Conservation (phyloP, 1,139 yeast genomes). For the Magnusiomyces paraingens region DNA sequence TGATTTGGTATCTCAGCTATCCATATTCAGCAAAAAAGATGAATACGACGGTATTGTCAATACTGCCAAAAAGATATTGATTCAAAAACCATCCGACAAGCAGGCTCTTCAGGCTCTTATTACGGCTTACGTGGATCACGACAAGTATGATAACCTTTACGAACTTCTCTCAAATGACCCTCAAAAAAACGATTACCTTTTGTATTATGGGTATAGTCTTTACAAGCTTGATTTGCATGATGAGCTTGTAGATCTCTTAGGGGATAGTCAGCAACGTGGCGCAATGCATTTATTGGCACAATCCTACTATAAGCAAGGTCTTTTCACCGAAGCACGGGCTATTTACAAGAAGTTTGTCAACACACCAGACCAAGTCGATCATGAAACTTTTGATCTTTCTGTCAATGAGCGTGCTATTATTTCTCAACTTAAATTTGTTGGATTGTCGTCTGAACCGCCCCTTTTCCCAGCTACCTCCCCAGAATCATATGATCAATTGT, state of each 20-base stretch:
- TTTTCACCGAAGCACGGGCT: constrained; percentile 46
- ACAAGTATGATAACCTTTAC: constrained; percentile 54
- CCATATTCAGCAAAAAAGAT: constrained; percentile 41
- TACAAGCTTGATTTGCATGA: constrained; percentile 58
- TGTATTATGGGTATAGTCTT: constrained; percentile 60
- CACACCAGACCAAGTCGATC: constrained; percentile 18
- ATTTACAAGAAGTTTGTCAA: constrained; percentile 47
- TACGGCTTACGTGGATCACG: constrained; percentile 67
- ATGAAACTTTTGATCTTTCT: constrained; percentile 50
- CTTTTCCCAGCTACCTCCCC: constrained; percentile 18
- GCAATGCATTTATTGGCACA: constrained; percentile 78
- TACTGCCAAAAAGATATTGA: constrained; percentile 39
- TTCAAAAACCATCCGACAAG: constrained; percentile 41
- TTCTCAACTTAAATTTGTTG: constrained; percentile 40
- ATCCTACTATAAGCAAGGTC: constrained; percentile 61
- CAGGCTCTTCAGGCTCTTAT: constrained; percentile 55
- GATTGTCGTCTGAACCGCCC: constrained; percentile 12
- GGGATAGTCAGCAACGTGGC: constrained; percentile 40
- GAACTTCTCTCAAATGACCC: constrained; percentile 30
- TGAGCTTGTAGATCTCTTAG: constrained; percentile 31
- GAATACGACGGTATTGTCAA: constrained; percentile 44
- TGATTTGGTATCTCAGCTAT: constrained; percentile 42
- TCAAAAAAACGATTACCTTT: constrained; percentile 15
- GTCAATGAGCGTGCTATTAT: constrained; percentile 66
- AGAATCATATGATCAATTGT: constrained; percentile 49